Evolutionary conservation across 345 rosid species (phyloP), one percentile per base, ranked within the genome.

Genomic region (Linum trigynum): DNA sequence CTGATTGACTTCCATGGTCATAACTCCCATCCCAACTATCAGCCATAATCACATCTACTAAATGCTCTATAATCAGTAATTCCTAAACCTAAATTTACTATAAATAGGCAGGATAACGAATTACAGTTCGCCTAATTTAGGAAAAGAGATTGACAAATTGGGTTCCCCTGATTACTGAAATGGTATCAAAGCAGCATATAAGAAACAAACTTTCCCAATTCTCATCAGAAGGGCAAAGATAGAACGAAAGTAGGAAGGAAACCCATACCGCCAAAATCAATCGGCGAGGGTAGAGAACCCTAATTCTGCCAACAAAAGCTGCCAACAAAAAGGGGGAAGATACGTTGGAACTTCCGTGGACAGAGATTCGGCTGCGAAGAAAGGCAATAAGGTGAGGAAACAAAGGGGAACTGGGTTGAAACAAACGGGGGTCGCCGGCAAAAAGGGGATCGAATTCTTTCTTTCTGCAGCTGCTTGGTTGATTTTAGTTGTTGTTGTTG

Each of bases 1-100:
- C 95, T 11, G 96, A 90, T 63, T 84, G 90, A 75, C 90, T 88
- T 41, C 86, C 86, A 51, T 68, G 69, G 59, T 83, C 88, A 48
- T 75, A 81, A 73, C 78, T 75, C 73, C 82, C 87, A 62, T 88
- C 96, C 86, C 82, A 82, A 77, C 83, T 84, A 70, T 73, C 86
- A 16, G 80, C 86, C 96, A 88, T 90, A 32, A 11, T 55, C 17
- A 23, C 37, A 55, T 23, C 32, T 23, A 23, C 32, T 23, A 23
- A 23, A 23, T 23, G 1, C 62, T 32, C 35, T 15, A 36, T 23
- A 64, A 14, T 50, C 36, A n/a, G 35, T 17, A 35, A 64, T 42
- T 39, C 36, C 2, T 42, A 23, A 14, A 36, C 51, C 43, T 4
- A 53, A 55, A 55, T 37, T 51, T 7, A 12, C 53, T 48, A 48